These are phyloP conservation scores for Carpinus viminea DNA, from an alignment of 306 rosid species.

Conservation along the genomic window DNA sequence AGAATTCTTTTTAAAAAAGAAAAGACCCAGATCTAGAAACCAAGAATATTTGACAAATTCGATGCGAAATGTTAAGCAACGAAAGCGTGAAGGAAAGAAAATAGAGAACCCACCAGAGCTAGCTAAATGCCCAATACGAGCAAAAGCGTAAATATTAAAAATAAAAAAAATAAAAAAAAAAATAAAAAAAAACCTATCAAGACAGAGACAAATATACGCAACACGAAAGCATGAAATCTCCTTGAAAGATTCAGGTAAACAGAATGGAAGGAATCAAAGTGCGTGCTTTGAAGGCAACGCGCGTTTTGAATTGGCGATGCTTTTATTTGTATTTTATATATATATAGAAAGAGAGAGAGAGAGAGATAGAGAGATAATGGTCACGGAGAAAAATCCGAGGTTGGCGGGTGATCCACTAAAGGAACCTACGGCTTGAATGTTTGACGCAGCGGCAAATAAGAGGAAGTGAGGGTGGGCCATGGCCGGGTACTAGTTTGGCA, in stretches of 20 bases:
- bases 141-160: not conserved
- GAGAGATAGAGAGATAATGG: conserved; percentile 9
- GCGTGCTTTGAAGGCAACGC: not conserved
- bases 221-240: not conserved
- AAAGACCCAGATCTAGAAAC: conserved; percentile 8
- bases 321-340: conserved; percentile 14
- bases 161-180: too few species aligned
- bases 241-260: not conserved
- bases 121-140: not conserved
- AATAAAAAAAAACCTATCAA: not conserved
- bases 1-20: not conserved
- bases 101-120: not conserved
- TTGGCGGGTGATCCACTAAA: conserved; percentile 57
- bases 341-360: not conserved
- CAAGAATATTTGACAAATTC: conserved; percentile 9
- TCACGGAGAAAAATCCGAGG: conserved; percentile 45
- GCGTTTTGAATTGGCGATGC: conserved; percentile 1
- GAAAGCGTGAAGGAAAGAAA: not conserved
- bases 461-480: not conserved
- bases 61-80: conserved; percentile 1
- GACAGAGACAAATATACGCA: not conserved
- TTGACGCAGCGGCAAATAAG: conserved; percentile 18
- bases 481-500: not conserved
- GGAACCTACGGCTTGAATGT: conserved; percentile 32
- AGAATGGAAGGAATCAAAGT: conserved; percentile 11